These are phyloP conservation scores for Penicillium verrucosum DNA, from an alignment of 2,329 filamentous ascomycete species.

Conservation along the genomic window DNA sequence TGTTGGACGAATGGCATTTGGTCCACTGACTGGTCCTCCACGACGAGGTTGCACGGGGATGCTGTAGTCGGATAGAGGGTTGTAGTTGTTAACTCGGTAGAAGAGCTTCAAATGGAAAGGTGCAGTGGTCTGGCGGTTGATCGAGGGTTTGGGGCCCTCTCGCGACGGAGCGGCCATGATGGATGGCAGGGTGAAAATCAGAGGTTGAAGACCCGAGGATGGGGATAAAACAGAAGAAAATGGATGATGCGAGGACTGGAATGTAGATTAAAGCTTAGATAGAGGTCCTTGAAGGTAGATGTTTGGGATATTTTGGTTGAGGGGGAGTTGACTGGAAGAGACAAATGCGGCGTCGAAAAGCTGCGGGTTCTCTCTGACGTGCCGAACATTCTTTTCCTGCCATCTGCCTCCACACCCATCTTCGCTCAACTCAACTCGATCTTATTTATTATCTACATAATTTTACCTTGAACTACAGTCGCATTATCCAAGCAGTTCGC, in stretches of 20 bases:
- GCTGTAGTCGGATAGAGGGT: slow-evolving; percentile 50
- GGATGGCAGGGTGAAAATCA: not conserved
- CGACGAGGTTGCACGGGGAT: slow-evolving; percentile 26
- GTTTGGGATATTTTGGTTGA: not conserved
- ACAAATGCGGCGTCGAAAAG: slow-evolving; percentile 17
- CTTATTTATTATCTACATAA: not conserved
- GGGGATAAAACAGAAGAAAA: not conserved
- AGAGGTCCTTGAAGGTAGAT: not conserved
- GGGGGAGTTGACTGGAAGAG: slow-evolving; percentile 7
- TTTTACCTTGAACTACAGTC: not conserved
- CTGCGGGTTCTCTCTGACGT: slow-evolving; percentile 10
- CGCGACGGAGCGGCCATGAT: slow-evolving; percentile 23
- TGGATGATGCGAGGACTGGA: not conserved
- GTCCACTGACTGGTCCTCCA: slow-evolving; percentile 31
- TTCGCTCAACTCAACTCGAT: not conserved
- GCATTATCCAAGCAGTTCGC: not conserved
- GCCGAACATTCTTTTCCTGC: slow-evolving; percentile 14
- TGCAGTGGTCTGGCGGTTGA: slow-evolving; percentile 67
- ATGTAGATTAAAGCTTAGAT: not conserved
- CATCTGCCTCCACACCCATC: not conserved
- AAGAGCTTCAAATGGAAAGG: slow-evolving; percentile 86
- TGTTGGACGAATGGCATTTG: slow-evolving; percentile 39
- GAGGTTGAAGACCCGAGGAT: not conserved
- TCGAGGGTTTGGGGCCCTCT: slow-evolving; percentile 39
- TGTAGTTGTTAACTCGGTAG: slow-evolving; percentile 71